Base-by-base conservation (phyloP, 176 grass and related monocot genomes). In the Puccinellia tenuiflora region DNA sequence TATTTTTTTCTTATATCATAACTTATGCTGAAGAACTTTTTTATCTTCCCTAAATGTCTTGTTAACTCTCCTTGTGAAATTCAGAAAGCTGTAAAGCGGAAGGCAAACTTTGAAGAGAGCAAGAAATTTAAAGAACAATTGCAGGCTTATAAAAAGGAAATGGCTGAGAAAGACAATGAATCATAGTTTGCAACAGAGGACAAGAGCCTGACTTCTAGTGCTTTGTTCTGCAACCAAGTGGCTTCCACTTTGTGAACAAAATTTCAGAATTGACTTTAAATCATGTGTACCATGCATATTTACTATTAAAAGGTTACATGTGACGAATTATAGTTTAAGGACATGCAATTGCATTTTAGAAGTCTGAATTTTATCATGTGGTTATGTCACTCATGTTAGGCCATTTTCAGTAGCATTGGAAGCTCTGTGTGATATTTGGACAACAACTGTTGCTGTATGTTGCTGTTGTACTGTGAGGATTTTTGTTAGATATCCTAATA, bases 1-100 rank as follows among this genome's bases (percentile, higher is more conserved):
- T 59, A 14, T 59, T 42, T 76, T 20, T 20, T 37, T 31, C 1
- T 18, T 20, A 38, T 59, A 21, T 86, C 22, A 43, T 35, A 83
- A 77, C 66, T 65, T 30, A 25, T 31, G 28, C 34, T 78, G 20
- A 40, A 65, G 63, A 16, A 51, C 5, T 64, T 69, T 78, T 68
- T 68, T 46, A 2, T 0, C 59, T 85, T 75, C 12, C 60, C 65
- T 85, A 56, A 67, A 74, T 85, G 33, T 18, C 16, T 1, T 54
- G 63, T 48, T 68, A 14, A 14, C 48, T 60, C 38, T 48, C 14
- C 21, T n/a, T n/a, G n/a, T n/a, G n/a, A n/a, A n/a, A n/a, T n/a
- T 77, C 85, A 93, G 91, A 98, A 95, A 98, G 83, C 96, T 74
- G 84, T 93, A 71, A 98, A 98, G 78, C 74, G 92, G 52, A 98